These are phyloP conservation scores for Penicillium sp. DNA, from an alignment of 2,329 filamentous ascomycete genomes.

Conservation along the genomic window DNA sequence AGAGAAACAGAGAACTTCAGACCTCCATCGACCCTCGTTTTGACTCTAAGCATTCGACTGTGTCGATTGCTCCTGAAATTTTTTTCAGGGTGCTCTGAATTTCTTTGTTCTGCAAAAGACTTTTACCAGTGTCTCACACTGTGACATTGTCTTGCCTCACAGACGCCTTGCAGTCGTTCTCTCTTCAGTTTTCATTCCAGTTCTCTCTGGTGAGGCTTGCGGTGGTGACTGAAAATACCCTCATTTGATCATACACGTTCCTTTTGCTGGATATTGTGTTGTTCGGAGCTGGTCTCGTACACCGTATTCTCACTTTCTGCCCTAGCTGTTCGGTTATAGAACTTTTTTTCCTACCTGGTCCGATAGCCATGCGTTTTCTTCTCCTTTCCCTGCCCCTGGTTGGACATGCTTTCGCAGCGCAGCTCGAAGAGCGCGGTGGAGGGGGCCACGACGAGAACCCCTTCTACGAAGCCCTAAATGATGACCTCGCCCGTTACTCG, in stretches of 20 bases:
- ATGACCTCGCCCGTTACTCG: conserved; percentile 64
- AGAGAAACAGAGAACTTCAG: neutral
- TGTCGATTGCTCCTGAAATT: conserved; percentile 3
- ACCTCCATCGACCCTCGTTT: conserved; percentile 3
- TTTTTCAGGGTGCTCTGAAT: neutral
- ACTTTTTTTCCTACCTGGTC: conserved; percentile 1
- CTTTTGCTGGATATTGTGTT: conserved; percentile 13
- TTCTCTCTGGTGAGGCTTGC: neutral
- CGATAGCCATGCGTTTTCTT: conserved; percentile 28
- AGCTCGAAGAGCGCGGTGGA: conserved; percentile 33
- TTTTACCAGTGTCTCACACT: conserved; percentile 1
- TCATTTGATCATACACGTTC: conserved; percentile 5
- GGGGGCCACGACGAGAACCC: conserved; percentile 14
- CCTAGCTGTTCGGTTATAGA: conserved; percentile 1
- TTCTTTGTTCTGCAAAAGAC: neutral
- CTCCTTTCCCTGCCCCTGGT: conserved; percentile 33
- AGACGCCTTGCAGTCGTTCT: neutral
- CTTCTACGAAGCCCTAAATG: conserved; percentile 50
- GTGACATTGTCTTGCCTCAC: conserved; percentile 15
- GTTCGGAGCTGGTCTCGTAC: conserved; percentile 39
- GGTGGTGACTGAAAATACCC: conserved; percentile 2
- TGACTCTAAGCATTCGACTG: neutral
- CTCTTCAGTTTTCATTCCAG: neutral
- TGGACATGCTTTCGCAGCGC: conserved; percentile 33
- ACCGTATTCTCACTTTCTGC: conserved; percentile 14